Evolutionary conservation across 345 rosid species (phyloP).

Genomic region (Brassica nigra): DNA sequence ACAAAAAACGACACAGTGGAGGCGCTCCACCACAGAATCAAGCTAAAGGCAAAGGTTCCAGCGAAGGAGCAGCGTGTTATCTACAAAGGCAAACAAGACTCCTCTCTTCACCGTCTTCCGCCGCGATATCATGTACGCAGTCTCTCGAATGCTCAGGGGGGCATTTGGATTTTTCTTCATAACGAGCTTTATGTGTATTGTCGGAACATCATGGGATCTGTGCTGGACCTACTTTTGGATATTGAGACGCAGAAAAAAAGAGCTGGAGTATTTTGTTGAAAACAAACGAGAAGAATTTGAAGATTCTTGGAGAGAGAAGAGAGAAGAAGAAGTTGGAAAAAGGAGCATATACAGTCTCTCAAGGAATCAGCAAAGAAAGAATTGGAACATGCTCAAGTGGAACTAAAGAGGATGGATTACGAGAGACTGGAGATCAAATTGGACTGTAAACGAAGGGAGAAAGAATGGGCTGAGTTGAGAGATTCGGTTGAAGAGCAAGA

Average conservation of each 20-base stretch:
- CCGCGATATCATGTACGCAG: too few species aligned
- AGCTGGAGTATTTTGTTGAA: conserved; percentile 71
- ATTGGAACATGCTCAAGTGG: conserved; percentile 63
- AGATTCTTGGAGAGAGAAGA: conserved; percentile 65
- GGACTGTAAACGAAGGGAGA: conserved; percentile 80
- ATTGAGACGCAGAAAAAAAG: conserved; percentile 80
- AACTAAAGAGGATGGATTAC: conserved; percentile 74
- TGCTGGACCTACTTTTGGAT: conserved; percentile 64
- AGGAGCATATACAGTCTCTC: conserved; percentile 56
- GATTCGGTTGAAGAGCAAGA: conserved; percentile 66
- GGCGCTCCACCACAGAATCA: too few species aligned
- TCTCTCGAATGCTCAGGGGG: too few species aligned
- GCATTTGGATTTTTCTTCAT: too few species aligned
- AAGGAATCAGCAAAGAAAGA: conserved; percentile 70
- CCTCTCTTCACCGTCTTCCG: too few species aligned
- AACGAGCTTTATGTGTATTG: too few species aligned
- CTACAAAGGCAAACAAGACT: too few species aligned
- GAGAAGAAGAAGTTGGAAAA: conserved; percentile 69
- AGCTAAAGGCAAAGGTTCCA: too few species aligned
- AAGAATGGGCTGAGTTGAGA: conserved; percentile 76
- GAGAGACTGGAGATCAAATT: conserved; percentile 73
- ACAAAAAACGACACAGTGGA: too few species aligned
- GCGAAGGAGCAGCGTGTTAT: too few species aligned
- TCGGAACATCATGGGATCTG: conserved; percentile 1
- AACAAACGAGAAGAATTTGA: conserved; percentile 82